These are phyloP conservation scores for Anthracocystis panici-leucophaei DNA, from an alignment of 1,284 basidiomycete species.

Conservation along the genomic window DNA sequence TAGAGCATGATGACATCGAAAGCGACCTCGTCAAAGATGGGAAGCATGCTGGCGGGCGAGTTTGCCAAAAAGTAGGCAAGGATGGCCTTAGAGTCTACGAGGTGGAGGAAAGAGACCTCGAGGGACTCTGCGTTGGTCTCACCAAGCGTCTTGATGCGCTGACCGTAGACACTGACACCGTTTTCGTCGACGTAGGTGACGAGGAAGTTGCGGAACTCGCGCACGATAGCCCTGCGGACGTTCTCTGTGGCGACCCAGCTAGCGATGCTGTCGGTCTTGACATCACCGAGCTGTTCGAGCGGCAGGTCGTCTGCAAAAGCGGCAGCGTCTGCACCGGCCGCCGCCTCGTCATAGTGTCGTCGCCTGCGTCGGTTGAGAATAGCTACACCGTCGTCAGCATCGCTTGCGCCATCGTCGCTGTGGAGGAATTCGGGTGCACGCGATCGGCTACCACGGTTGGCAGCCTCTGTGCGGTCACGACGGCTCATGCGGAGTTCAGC, in stretches of 20 bases:
- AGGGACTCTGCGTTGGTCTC: conserved; percentile 97
- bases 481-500: conserved; percentile 90
- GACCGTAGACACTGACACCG: conserved; percentile 92
- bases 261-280: conserved; percentile 95
- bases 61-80: conserved; percentile 97
- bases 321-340: conserved; percentile 74
- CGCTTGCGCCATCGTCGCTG: conserved; percentile 74
- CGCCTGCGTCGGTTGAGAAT: conserved; percentile 69
- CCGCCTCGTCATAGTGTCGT: conserved; percentile 71
- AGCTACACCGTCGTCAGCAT: conserved; percentile 67
- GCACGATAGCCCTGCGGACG: conserved; percentile 87
- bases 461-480: conserved; percentile 83
- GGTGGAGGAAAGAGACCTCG: conserved; percentile 93
- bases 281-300: conserved; percentile 93
- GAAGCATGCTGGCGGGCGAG: conserved; percentile 89
- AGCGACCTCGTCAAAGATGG: conserved; percentile 95
- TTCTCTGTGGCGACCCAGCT: conserved; percentile 96
- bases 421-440: conserved; percentile 87
- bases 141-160: conserved; percentile 90
- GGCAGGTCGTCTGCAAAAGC: conserved; percentile 82
- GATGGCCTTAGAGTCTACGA: conserved; percentile 89
- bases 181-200: conserved; percentile 94
- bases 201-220: conserved; percentile 93
- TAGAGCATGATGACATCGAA: conserved; percentile 93
- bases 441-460: conserved; percentile 73